Evolutionary conservation across 2,329 filamentous ascomycete species (phyloP).

Genomic region (Torrubiella hemipterigena): DNA sequence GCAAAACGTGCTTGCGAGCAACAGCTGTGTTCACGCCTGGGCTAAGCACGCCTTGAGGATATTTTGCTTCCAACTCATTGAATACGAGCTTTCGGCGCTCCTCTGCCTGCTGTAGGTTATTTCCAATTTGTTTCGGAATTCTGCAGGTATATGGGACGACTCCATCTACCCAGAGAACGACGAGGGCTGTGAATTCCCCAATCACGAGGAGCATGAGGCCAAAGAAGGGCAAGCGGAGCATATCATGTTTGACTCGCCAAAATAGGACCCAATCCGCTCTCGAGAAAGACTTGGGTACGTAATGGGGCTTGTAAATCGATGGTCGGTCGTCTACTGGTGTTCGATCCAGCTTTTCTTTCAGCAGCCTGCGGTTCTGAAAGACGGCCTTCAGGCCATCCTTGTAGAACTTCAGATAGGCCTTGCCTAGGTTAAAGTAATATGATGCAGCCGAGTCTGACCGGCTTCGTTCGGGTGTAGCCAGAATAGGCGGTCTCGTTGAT

Average conservation of each 20-base stretch:
- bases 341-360: slow-evolving; percentile 28
- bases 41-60: slow-evolving; percentile 23
- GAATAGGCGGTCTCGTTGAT: slow-evolving; percentile 59
- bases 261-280: slow-evolving; percentile 62
- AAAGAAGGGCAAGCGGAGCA: slow-evolving; percentile 69
- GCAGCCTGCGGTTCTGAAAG: slow-evolving; percentile 48
- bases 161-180: slow-evolving; percentile 58
- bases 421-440: slow-evolving; percentile 53
- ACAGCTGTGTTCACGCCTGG: slow-evolving; percentile 16
- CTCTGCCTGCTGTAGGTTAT: slow-evolving; percentile 43
- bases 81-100: slow-evolving; percentile 37
- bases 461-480: slow-evolving; percentile 48
- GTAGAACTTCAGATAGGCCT: slow-evolving; percentile 76
- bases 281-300: slow-evolving; percentile 27
- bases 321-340: slow-evolving; percentile 44
- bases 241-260: slow-evolving; percentile 56
- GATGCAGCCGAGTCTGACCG: slow-evolving; percentile 17
- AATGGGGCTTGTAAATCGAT: slow-evolving; percentile 21
- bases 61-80: slow-evolving; percentile 21
- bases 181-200: slow-evolving; percentile 76
- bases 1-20: slow-evolving; percentile 25
- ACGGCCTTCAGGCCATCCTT: slow-evolving; percentile 71
- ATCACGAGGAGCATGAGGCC: slow-evolving; percentile 62
- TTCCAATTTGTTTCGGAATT: slow-evolving; percentile 61
- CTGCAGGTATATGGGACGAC: slow-evolving; percentile 73